Evolutionary conservation across 2,329 filamentous ascomycete species (phyloP).

Genomic region (Pseudogymnoascus sp.): DNA sequence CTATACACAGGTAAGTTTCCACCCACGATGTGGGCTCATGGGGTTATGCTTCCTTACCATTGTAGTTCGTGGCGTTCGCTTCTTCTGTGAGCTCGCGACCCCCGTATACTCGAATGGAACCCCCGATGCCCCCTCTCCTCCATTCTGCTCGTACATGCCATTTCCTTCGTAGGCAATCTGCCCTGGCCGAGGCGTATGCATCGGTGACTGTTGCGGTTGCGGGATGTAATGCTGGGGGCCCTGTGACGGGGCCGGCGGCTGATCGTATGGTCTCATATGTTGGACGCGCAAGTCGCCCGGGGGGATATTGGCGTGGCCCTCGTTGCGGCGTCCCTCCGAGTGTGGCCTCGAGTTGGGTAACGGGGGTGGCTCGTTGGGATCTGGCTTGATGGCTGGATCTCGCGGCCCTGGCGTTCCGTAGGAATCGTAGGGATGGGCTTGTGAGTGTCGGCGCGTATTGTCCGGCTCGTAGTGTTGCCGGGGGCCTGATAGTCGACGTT

Average conservation of each 20-base stretch:
- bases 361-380: constrained; percentile 33
- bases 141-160: not conserved
- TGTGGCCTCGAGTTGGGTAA: constrained; percentile 30
- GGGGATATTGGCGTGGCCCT: constrained; percentile 22
- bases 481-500: constrained; percentile 20
- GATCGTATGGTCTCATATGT: constrained; percentile 19
- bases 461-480: not conserved
- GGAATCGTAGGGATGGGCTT: not conserved
- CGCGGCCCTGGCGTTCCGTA: constrained; percentile 25
- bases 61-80: constrained; percentile 35
- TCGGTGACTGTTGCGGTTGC: not conserved
- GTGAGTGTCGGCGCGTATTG: not conserved
- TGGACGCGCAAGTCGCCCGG: constrained; percentile 21
- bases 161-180: not conserved
- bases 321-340: constrained; percentile 23
- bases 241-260: constrained; percentile 12
- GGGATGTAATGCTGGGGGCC: not conserved
- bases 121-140: not conserved
- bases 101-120: constrained; percentile 11
- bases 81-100: constrained; percentile 4
- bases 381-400: constrained; percentile 51
- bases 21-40: constrained; percentile 18
- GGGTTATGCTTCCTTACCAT: constrained; percentile 25
- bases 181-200: not conserved
- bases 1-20: constrained; percentile 35